phyloP scores from a whole-genome alignment of 495 filamentous ascomycete genomes.

The Penicillium longicatenatum region DNA sequence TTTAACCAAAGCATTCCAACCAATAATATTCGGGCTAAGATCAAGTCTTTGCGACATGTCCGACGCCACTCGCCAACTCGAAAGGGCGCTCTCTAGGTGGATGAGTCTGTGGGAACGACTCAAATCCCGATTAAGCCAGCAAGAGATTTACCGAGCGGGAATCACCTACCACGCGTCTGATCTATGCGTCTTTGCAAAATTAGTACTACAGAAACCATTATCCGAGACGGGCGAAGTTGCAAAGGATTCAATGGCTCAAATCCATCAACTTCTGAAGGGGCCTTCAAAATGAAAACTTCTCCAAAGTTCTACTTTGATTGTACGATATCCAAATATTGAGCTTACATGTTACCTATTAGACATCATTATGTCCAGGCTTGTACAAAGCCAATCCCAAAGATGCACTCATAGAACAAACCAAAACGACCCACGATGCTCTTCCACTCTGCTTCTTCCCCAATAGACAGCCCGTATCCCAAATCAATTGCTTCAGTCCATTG shows the following conservation, averaged over 20 bases:
- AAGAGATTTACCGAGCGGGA: constrained; percentile 19
- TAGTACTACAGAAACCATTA: constrained; percentile 13
- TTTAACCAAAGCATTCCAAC: constrained; percentile 11
- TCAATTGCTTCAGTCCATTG: constrained; percentile 20
- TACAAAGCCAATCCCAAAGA: constrained; percentile 15
- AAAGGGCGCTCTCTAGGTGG: constrained; percentile 16
- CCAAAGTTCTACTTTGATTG: too few relatives aligned
- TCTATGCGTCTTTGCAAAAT: constrained; percentile 14
- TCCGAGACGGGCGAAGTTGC: constrained; percentile 15
- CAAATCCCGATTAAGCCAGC: constrained; percentile 4
- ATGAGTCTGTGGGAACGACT: constrained; percentile 13
- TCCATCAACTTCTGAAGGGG: constrained; percentile 16
- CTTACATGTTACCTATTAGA: neutral
- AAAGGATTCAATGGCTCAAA: constrained; percentile 16
- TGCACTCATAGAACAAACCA: constrained; percentile 12
- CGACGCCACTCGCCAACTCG: constrained; percentile 8
- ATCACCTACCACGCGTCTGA: constrained; percentile 21
- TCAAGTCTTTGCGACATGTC: constrained; percentile 3
- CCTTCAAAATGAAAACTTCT: neutral
- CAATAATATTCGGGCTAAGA: constrained; percentile 13
- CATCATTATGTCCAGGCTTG: neutral
- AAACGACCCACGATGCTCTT: constrained; percentile 14
- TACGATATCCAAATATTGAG: neutral
- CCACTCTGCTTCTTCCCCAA: constrained; percentile 13
- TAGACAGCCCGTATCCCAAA: constrained; percentile 15